Conservation (phyloP, 805 yeast genomes). For the Cyberlindnera lachancei region DNA sequence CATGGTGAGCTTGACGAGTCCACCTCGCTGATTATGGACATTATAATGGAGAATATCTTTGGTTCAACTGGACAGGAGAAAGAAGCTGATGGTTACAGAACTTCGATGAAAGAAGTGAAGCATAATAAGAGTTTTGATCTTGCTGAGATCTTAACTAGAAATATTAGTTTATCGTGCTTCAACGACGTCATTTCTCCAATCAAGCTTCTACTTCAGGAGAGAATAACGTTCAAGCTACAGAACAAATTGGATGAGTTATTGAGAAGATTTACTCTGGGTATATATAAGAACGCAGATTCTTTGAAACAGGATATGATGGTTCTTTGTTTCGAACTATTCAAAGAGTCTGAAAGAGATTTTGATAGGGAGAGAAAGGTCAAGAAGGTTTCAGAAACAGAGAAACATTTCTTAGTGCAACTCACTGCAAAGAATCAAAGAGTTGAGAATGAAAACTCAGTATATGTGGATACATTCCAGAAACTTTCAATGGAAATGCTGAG, state of each 20-base stretch:
- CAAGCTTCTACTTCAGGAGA: conserved; percentile 52
- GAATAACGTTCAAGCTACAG: conserved; percentile 60
- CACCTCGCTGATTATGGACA: conserved; percentile 50
- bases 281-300: conserved; percentile 60
- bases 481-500: conserved; percentile 73
- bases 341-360: conserved; percentile 36
- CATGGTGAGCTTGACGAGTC: conserved; percentile 75
- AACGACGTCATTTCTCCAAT: conserved; percentile 59
- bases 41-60: conserved; percentile 87
- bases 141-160: conserved; percentile 66
- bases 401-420: conserved; percentile 69
- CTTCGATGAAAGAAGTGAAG: conserved; percentile 85
- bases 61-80: conserved; percentile 92
- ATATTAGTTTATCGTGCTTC: conserved; percentile 53
- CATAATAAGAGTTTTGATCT: conserved; percentile 83
- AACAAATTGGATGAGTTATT: conserved; percentile 72
- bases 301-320: conserved; percentile 51
- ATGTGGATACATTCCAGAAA: conserved; percentile 56
- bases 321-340: conserved; percentile 66
- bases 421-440: conserved; percentile 50
- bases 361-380: conserved; percentile 14
- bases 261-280: conserved; percentile 71
- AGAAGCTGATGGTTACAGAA: conserved; percentile 85
- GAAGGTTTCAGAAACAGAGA: conserved; percentile 37
- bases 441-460: conserved; percentile 48